A percentile compares a stretch with the other conserved stretches of the same genome.
These are phyloP conservation scores for Strobilomyces echinocephalus DNA, from an alignment of 768 basidiomycete genomes.

Conservation along the genomic window DNA sequence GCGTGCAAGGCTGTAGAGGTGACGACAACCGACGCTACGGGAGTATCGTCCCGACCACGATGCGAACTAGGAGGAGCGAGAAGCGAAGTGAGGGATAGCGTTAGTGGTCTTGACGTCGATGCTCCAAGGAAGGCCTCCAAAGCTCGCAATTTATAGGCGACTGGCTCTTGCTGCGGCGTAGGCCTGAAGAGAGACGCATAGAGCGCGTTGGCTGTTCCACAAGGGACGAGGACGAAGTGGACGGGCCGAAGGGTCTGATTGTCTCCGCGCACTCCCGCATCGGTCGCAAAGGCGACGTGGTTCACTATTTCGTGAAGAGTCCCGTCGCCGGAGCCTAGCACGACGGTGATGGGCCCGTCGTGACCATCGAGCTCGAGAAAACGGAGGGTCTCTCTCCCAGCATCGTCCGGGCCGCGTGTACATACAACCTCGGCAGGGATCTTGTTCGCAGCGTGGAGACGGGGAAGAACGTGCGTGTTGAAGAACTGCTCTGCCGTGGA, in stretches of 20 bases:
- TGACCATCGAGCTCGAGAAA: constrained; percentile 31
- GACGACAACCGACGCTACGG: constrained; percentile 69
- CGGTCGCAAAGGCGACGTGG: constrained; percentile 33
- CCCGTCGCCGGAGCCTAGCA: constrained; percentile 85
- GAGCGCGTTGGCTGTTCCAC: constrained; percentile 92
- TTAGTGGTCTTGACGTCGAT: constrained; percentile 39
- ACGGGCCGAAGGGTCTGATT: constrained; percentile 22
- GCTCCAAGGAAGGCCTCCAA: constrained; percentile 47
- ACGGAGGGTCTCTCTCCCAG: constrained; percentile 42
- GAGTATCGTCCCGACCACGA: constrained; percentile 10
- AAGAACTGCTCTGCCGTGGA: constrained; percentile 53
- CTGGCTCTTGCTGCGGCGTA: constrained; percentile 17
- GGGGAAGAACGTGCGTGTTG: constrained; percentile 56
- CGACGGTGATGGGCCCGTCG: constrained; percentile 37
- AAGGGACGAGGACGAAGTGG: constrained; percentile 56
- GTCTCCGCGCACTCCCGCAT: constrained; percentile 18
- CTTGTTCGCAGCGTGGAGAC: constrained; percentile 41
- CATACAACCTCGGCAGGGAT: constrained; percentile 34
- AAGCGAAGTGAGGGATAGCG: constrained; percentile 51
- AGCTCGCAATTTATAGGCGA: constrained; percentile 50
- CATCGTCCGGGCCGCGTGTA: constrained; percentile 54
- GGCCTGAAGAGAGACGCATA: constrained; percentile 74
- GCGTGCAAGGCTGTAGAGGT: constrained; percentile 85
- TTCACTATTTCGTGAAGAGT: constrained; percentile 88
- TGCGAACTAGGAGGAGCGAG: constrained; percentile 28